Evolutionary conservation across 495 filamentous ascomycete species (phyloP).

Genomic region (Alectoria sarmentosa): DNA sequence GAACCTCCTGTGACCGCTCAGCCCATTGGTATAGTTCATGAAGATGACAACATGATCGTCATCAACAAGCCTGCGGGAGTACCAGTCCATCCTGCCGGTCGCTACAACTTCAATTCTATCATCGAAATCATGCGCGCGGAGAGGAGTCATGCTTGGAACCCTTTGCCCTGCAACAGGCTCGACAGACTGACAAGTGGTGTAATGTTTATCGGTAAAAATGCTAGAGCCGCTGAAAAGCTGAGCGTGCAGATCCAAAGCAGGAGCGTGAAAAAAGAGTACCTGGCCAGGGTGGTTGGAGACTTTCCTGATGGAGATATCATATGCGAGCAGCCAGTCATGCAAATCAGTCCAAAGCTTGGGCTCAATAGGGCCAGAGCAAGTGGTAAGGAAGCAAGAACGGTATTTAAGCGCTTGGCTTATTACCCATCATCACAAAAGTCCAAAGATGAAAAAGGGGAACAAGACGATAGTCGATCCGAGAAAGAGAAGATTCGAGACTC

Average conservation of each 20-base stretch:
- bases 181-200: slow-evolving; percentile 90
- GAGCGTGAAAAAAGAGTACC: slow-evolving; percentile 86
- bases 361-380: slow-evolving; percentile 88
- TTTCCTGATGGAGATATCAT: slow-evolving; percentile 74
- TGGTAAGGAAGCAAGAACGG: slow-evolving; percentile 80
- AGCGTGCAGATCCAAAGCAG: slow-evolving; percentile 61
- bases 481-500: slow-evolving; percentile 21
- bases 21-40: slow-evolving; percentile 74
- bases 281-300: slow-evolving; percentile 82
- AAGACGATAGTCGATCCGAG: slow-evolving; percentile 20
- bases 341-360: slow-evolving; percentile 90
- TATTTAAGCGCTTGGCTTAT: slow-evolving; percentile 85
- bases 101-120: slow-evolving; percentile 91
- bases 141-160: slow-evolving; percentile 58
- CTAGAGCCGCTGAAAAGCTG: slow-evolving; percentile 71
- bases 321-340: slow-evolving; percentile 88
- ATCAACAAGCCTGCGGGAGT: slow-evolving; percentile 95
- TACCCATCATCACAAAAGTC: slow-evolving; percentile 53
- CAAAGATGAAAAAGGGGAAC: slow-evolving; percentile 29
- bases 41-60: slow-evolving; percentile 85
- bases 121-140: slow-evolving; percentile 88
- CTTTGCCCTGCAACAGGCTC: slow-evolving; percentile 86
- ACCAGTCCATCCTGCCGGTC: slow-evolving; percentile 88
- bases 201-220: slow-evolving; percentile 91
- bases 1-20: slow-evolving; percentile 85